phyloP scores from a whole-genome alignment of 768 basidiomycete genomes.

The Sarcodon aspratus region DNA sequence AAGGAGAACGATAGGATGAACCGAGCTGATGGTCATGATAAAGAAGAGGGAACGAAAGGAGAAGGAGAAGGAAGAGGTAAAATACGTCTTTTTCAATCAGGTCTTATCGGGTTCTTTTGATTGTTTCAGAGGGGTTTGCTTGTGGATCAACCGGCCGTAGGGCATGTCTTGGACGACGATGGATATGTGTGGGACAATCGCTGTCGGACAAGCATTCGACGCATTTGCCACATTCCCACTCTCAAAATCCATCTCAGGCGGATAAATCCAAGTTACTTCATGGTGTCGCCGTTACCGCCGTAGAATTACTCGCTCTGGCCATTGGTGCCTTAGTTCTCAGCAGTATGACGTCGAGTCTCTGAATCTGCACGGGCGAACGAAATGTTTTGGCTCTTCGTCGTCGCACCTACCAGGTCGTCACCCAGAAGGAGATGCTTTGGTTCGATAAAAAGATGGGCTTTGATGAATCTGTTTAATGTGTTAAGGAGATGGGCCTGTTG shows the following conservation, averaged over 20 bases:
- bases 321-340: slow-evolving; percentile 58
- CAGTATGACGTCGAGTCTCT: slow-evolving; percentile 64
- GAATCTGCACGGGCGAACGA: slow-evolving; percentile 83
- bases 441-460: slow-evolving; percentile 73
- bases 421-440: slow-evolving; percentile 74
- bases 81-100: no score
- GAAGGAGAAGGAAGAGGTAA: no score
- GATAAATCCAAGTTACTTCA: slow-evolving; percentile 43
- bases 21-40: no score
- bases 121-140: no score
- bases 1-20: no score
- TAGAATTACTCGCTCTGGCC: slow-evolving; percentile 59
- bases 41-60: no score
- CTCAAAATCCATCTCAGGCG: slow-evolving; percentile 24
- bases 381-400: slow-evolving; percentile 60
- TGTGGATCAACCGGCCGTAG: no score
- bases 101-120: no score
- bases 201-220: slow-evolving; percentile 70
- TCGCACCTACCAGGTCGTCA: slow-evolving; percentile 58
- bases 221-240: slow-evolving; percentile 52
- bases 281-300: slow-evolving; percentile 45
- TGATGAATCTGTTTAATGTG: slow-evolving; percentile 29
- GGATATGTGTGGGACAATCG: no score
- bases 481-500: slow-evolving; percentile 40
- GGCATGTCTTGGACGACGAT: no score